Evolutionary conservation across 2,329 filamentous ascomycete species (phyloP).

Genomic region (Rutstroemia sp.): DNA sequence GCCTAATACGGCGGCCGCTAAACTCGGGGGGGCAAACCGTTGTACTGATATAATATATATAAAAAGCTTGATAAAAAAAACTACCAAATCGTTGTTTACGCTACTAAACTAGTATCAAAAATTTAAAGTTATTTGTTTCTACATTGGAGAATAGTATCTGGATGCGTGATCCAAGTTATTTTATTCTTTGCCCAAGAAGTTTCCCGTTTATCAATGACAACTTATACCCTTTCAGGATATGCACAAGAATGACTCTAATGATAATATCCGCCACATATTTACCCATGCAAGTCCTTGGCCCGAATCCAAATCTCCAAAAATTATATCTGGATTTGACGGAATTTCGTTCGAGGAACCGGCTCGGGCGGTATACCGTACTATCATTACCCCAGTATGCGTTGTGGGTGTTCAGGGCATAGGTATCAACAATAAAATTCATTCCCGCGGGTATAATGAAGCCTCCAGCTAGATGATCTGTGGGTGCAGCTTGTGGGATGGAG

Average conservation of each 20-base stretch:
- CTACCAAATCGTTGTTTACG: too few relatives aligned
- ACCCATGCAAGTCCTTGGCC: conserved; percentile 37
- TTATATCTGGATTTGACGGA: conserved; percentile 30
- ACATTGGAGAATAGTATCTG: too few relatives aligned
- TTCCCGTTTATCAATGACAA: too few relatives aligned
- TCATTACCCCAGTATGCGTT: conserved; percentile 35
- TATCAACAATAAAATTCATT: conserved; percentile 37
- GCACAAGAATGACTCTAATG: conserved; percentile 18
- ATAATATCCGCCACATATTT: conserved; percentile 35
- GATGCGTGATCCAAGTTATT: too few relatives aligned
- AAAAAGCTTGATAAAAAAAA: too few relatives aligned
- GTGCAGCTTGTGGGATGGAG: conserved; percentile 34
- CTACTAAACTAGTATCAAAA: too few relatives aligned
- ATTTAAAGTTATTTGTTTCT: too few relatives aligned
- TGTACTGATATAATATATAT: too few relatives aligned
- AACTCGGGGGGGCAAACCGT: background rate
- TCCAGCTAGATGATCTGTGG: conserved; percentile 31
- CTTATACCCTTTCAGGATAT: too few relatives aligned
- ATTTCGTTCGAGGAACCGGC: conserved; percentile 21
- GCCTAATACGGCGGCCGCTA: background rate
- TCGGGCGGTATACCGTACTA: conserved; percentile 29
- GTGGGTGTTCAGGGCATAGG: conserved; percentile 36
- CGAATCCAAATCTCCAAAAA: conserved; percentile 40
- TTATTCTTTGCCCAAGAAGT: too few relatives aligned
- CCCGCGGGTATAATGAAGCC: conserved; percentile 32